A percentile compares a stretch with the other conserved stretches of the same genome.
Evolutionary conservation across 352 stramenopile genomes (phyloP).

Genomic region (Peronospora tabacina): DNA sequence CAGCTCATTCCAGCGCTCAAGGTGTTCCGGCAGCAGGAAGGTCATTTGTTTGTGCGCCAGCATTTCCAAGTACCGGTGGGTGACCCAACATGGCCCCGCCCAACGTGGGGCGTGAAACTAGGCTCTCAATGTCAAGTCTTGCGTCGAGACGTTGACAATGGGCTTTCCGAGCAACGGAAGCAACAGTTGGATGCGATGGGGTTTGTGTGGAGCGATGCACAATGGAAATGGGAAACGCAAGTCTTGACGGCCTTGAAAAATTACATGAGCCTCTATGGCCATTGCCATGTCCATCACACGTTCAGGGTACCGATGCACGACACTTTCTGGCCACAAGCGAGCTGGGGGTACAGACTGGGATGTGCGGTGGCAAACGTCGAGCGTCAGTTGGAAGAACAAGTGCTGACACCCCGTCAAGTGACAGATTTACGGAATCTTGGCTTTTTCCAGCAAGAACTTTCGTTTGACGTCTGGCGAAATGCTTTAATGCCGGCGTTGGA

Average conservation of each 20-base stretch:
- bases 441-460: constrained; percentile 32
- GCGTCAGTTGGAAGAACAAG: constrained; percentile 28
- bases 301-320: constrained; percentile 82
- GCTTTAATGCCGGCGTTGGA: constrained; percentile 38
- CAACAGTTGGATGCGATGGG: constrained; percentile 47
- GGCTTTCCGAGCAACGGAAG: constrained; percentile 25
- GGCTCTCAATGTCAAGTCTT: constrained; percentile 88
- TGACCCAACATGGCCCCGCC: constrained; percentile 69
- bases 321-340: constrained; percentile 65
- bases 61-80: constrained; percentile 77
- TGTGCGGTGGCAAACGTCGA: constrained; percentile 48
- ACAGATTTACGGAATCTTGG: constrained; percentile 35
- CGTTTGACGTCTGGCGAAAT: constrained; percentile 29
- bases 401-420: constrained; percentile 16
- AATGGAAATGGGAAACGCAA: constrained; percentile 61
- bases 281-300: constrained; percentile 83
- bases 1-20: constrained; percentile 69
- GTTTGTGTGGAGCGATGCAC: constrained; percentile 61
- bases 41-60: constrained; percentile 89
- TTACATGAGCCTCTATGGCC: constrained; percentile 78
- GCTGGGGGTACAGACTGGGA: constrained; percentile 73
- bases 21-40: constrained; percentile 76
- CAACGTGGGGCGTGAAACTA: constrained; percentile 85
- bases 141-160: constrained; percentile 35
- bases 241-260: constrained; percentile 55